These are phyloP conservation scores for Fremontodendron californicum DNA, from an alignment of 345 rosid genomes.

Conservation along the genomic window DNA sequence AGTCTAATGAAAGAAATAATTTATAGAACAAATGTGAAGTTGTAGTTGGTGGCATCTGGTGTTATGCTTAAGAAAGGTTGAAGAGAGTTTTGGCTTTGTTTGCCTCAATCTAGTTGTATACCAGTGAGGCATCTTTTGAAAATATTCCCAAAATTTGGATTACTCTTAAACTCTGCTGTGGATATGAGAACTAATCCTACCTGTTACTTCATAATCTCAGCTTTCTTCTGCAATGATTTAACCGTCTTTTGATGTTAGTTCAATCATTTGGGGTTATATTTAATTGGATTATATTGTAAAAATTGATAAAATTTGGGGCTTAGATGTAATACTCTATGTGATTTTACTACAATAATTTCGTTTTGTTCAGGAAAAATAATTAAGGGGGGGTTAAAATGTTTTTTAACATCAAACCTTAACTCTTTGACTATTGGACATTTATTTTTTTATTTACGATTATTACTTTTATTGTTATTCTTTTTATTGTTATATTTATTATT, in stretches of 20 bases:
- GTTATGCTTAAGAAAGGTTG: not conserved
- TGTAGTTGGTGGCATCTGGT: not conserved
- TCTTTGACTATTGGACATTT: too few relatives aligned
- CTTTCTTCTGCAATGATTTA: not conserved
- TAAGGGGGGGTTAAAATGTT: too few relatives aligned
- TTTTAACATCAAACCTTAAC: too few relatives aligned
- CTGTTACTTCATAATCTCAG: not conserved
- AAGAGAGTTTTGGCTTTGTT: not conserved
- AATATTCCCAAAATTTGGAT: not conserved
- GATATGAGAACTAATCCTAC: not conserved
- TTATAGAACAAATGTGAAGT: not conserved
- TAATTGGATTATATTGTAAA: not conserved
- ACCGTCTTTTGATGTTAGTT: not conserved
- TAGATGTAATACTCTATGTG: not conserved
- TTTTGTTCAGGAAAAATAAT: not conserved
- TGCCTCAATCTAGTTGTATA: too few relatives aligned
- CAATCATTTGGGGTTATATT: conserved; percentile 4
- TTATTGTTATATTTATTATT: too few relatives aligned
- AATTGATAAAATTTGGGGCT: not conserved
- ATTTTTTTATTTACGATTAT: too few relatives aligned
- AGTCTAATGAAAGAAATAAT: not conserved
- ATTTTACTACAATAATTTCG: not conserved
- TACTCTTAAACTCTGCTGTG: not conserved
- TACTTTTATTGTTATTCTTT: too few relatives aligned
- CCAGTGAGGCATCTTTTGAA: too few relatives aligned